Percentiles rank a stretch among this genome's conserved stretches.
Evolutionary conservation across 306 rosid species (phyloP).

Genomic region (Lathyrus aphaca): DNA sequence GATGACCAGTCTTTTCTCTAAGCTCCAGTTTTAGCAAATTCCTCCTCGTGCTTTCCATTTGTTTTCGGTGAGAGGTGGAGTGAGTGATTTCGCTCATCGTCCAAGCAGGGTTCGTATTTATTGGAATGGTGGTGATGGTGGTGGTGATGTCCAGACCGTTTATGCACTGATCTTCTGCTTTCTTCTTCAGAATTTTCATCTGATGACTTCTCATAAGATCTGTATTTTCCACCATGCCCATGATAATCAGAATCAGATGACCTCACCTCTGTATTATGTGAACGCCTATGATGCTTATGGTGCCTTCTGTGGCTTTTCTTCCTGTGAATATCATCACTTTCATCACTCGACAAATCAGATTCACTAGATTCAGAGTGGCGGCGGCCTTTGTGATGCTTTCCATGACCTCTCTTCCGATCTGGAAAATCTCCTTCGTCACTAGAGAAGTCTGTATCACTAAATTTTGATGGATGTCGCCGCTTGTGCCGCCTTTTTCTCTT

Average conservation of each 20-base stretch:
- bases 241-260: conserved; percentile 55
- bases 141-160: conserved; percentile 45
- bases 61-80: conserved; percentile 30
- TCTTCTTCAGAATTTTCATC: conserved; percentile 59
- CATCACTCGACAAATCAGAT: conserved; percentile 49
- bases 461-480: conserved; percentile 35
- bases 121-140: conserved; percentile 41
- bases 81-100: conserved; percentile 46
- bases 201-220: conserved; percentile 54
- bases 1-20: conserved; percentile 16
- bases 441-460: conserved; percentile 45
- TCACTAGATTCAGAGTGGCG: conserved; percentile 43
- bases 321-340: conserved; percentile 43
- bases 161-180: conserved; percentile 41
- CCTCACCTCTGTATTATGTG: conserved; percentile 50
- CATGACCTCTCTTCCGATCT: conserved; percentile 47
- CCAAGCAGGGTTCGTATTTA: conserved; percentile 38
- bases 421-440: conserved; percentile 45
- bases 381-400: conserved; percentile 57
- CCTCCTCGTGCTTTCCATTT: conserved; percentile 40
- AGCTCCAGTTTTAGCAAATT: conserved; percentile 17
- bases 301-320: conserved; percentile 51
- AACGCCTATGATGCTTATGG: conserved; percentile 53
- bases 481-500: conserved; percentile 54
- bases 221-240: conserved; percentile 43